Conservation (phyloP, 192 early-diverging fungal genomes). For the Linnemannia schmuckeri region DNA sequence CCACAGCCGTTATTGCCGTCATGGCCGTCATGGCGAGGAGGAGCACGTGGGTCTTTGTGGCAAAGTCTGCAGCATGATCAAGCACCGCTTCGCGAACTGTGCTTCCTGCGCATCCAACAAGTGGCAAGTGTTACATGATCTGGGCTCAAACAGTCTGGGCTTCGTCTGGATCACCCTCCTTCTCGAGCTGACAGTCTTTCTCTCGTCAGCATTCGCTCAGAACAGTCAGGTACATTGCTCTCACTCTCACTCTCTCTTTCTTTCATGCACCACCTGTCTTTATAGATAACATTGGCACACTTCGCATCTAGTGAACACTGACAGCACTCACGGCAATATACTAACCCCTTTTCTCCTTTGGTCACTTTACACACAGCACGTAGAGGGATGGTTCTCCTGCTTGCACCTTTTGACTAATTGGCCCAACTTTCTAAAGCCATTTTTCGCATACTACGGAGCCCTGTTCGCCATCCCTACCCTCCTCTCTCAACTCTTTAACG, state of each 20-base stretch:
- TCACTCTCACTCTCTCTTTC: too few species aligned
- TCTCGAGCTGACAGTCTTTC: constrained; percentile 27
- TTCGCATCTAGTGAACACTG: not conserved
- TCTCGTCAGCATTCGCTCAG: constrained; percentile 19
- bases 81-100: constrained; percentile 22
- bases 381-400: not conserved
- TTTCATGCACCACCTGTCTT: too few species aligned
- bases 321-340: not conserved
- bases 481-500: constrained; percentile 46
- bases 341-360: not conserved
- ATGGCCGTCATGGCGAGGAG: not conserved
- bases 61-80: not conserved
- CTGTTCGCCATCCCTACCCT: constrained; percentile 39
- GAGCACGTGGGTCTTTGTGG: constrained; percentile 1
- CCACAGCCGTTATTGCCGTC: not conserved
- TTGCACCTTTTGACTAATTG: constrained; percentile 37
- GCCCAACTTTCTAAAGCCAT: constrained; percentile 38
- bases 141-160: constrained; percentile 34
- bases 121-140: constrained; percentile 25
- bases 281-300: not conserved
- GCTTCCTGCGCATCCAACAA: constrained; percentile 4
- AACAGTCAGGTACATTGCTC: not conserved
- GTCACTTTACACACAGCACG: not conserved
- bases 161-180: constrained; percentile 37
- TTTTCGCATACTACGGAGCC: constrained; percentile 46